Conservation (phyloP, 805 yeast species). For the Metschnikowia santaceciliae region DNA sequence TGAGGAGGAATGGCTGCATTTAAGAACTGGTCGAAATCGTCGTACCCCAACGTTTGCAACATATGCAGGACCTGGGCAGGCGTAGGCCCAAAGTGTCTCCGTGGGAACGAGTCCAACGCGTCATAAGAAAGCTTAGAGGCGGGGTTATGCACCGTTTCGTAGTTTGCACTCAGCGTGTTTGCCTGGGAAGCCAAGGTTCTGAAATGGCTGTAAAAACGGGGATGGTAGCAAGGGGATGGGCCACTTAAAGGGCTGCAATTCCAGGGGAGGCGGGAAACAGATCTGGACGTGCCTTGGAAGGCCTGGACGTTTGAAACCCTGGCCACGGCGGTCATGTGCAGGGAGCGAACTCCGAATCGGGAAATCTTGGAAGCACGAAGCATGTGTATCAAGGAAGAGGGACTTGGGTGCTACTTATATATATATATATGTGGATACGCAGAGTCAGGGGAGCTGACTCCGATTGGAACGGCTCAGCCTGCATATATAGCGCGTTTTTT, state of each 20-base stretch:
- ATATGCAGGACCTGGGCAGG: slow-evolving; percentile 59
- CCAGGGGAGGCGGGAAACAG: too few relatives aligned
- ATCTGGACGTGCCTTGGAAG: too few relatives aligned
- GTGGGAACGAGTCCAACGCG: slow-evolving; percentile 73
- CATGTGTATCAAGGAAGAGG: neutral
- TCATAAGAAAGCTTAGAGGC: slow-evolving; percentile 21
- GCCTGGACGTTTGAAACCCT: too few relatives aligned
- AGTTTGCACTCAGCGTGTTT: slow-evolving; percentile 54
- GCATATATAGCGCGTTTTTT: neutral
- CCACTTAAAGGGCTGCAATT: too few relatives aligned
- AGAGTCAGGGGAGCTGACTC: slow-evolving; percentile 1
- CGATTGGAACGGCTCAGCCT: neutral
- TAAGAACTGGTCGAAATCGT: slow-evolving; percentile 68
- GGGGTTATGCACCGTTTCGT: slow-evolving; percentile 45
- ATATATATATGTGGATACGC: too few relatives aligned
- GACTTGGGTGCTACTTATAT: neutral
- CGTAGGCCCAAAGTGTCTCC: slow-evolving; percentile 88
- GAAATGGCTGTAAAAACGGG: too few relatives aligned
- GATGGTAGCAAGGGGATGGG: too few relatives aligned
- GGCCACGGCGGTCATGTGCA: too few relatives aligned
- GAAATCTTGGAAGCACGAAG: too few relatives aligned
- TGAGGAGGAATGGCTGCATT: slow-evolving; percentile 71
- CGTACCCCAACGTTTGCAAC: slow-evolving; percentile 63
- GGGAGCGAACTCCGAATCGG: too few relatives aligned
- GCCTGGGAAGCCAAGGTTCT: slow-evolving; percentile 28